Base-by-base conservation (phyloP, 805 yeast genomes). In the Kazachstania africana region DNA sequence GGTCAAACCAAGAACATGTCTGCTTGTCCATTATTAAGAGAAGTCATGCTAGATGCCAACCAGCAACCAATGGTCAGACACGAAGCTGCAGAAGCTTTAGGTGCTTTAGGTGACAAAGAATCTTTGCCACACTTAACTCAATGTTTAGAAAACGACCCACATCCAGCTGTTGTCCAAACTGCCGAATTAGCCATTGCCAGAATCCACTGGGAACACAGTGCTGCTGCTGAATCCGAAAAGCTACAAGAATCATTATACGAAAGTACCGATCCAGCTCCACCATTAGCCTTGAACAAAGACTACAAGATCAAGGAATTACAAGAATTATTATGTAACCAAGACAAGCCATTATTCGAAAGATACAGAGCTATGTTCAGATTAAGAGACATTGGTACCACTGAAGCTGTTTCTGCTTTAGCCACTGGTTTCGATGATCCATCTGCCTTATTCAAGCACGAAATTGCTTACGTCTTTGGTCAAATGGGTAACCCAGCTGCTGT, bases 61-160 rank as follows among this genome's bases (percentile, higher is more conserved):
- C 97, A 88, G 63, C 91, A 81, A 53, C 66, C 81, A 38, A 91
- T 91, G 97, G 99, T 91, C 23, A 79, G 99, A 58, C 99, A 91
- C 57, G 99, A 91, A 59, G 98, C 98, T 12, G 98, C 98, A 6
- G 99, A 91, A 60, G 98, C 97, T 26, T 66, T 91, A 34, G 99
- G 98, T 39, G 98, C 98, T 27, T 65, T 91, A 32, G 94, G 94
- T 29, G 94, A 85, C 56, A 57, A 60, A 25, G 78, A 71, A 5
- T 79, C 94, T 10, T 56, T 91, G 34, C 70, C 64, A 1, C 53
- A 85, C 29, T 69, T 91, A 44, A 60, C 70, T 39, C 62, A 75
- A 33, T 84, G 77, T 57, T 66, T 59, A 45, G 57, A 63, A 38
- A 69, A 77, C 31, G 97, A 93, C 52, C 91, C 94, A 12, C 59